These are phyloP conservation scores for Umbelopsis vinacea DNA, from an alignment of 192 early-diverging fungal species.

Conservation along the genomic window DNA sequence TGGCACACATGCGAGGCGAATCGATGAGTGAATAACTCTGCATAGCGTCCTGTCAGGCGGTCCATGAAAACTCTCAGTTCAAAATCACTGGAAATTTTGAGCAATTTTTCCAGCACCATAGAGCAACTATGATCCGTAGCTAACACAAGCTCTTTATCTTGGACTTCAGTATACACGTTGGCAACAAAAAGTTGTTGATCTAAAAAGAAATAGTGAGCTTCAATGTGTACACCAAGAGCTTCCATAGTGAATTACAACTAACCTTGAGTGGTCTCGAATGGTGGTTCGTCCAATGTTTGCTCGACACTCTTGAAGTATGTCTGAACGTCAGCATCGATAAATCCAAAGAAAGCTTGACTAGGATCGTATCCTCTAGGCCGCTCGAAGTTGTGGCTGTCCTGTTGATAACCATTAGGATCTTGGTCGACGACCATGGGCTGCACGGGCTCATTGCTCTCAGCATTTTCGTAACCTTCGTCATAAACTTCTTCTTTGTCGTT, in stretches of 20 bases:
- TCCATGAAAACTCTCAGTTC: slow-evolving; percentile 75
- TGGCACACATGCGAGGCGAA: slow-evolving; percentile 90
- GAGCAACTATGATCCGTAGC: slow-evolving; percentile 80
- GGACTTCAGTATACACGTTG: slow-evolving; percentile 77
- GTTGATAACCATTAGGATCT: slow-evolving; percentile 20
- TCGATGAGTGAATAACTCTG: slow-evolving; percentile 77
- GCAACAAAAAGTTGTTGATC: slow-evolving; percentile 72
- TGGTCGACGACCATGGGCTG: slow-evolving; percentile 3
- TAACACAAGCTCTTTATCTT: slow-evolving; percentile 73
- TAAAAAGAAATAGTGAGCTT: slow-evolving; percentile 18
- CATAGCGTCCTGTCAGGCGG: slow-evolving; percentile 57
- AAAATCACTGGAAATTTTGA: slow-evolving; percentile 70
- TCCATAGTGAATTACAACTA: slow-evolving; percentile 10
- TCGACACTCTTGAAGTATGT: slow-evolving; percentile 68
- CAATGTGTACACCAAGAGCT: not conserved
- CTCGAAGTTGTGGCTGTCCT: slow-evolving; percentile 35
- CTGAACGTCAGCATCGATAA: slow-evolving; percentile 55
- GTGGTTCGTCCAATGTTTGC: slow-evolving; percentile 57
- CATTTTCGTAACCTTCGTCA: slow-evolving; percentile 1
- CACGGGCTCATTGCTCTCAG: slow-evolving; percentile 3
- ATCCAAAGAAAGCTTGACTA: slow-evolving; percentile 49
- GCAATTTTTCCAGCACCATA: slow-evolving; percentile 78
- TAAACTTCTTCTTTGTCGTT: slow-evolving; percentile 10
- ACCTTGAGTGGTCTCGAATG: slow-evolving; percentile 65
- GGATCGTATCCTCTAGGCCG: slow-evolving; percentile 28